A percentile compares a stretch with the other conserved stretches of the same genome.
phyloP scores from a whole-genome alignment of 2,329 filamentous ascomycete species.

The Aspergillus jensenii region DNA sequence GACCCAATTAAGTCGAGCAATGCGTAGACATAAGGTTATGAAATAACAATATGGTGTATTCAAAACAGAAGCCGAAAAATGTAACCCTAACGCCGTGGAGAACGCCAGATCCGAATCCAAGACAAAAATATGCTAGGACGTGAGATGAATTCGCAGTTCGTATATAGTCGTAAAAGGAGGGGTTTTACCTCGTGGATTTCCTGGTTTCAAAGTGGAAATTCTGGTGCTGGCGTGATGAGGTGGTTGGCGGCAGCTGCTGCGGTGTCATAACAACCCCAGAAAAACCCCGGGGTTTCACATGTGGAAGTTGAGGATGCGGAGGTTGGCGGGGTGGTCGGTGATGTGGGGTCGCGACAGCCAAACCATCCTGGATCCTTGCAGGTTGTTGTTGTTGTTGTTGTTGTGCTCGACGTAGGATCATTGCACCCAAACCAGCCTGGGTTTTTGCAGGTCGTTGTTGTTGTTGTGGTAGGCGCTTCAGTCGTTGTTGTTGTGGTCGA shows the following conservation, averaged over 20 bases:
- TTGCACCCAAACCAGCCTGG: constrained; percentile 48
- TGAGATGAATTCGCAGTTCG: not conserved
- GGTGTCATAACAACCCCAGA: constrained; percentile 57
- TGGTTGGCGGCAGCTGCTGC: constrained; percentile 28
- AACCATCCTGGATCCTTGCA: constrained; percentile 36
- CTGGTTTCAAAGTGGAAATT: not conserved
- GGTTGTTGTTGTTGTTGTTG: constrained; percentile 21
- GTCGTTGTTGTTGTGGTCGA: constrained; percentile 36
- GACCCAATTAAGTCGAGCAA: too few species aligned
- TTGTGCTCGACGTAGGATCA: constrained; percentile 31
- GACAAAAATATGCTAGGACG: not conserved
- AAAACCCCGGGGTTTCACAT: constrained; percentile 55
- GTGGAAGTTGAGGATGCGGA: constrained; percentile 19
- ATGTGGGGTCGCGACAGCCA: constrained; percentile 32
- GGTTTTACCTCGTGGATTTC: not conserved
- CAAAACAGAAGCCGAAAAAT: not conserved
- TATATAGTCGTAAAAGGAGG: constrained; percentile 4
- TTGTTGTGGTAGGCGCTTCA: constrained; percentile 27
- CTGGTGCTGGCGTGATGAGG: constrained; percentile 31
- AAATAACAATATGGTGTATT: not conserved
- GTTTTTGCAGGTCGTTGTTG: constrained; percentile 41
- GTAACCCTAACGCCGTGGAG: not conserved
- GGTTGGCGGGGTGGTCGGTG: constrained; percentile 13
- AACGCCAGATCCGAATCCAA: not conserved
- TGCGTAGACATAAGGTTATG: not conserved